Percentiles rank a stretch among this genome's conserved stretches.
These are phyloP conservation scores for Vitis riparia DNA, from an alignment of 164 flowering plant genomes.

Conservation along the genomic window DNA sequence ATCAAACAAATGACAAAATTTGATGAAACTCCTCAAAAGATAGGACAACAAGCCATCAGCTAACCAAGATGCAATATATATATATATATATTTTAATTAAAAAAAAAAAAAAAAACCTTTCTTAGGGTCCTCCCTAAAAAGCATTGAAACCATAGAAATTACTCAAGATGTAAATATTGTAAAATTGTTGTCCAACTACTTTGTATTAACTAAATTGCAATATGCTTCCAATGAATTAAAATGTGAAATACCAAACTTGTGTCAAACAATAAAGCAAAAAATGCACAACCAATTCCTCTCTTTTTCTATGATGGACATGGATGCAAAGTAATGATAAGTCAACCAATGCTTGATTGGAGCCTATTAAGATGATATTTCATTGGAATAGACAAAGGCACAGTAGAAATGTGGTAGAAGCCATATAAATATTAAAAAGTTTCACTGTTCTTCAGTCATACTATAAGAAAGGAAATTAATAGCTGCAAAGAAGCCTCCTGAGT, in stretches of 20 bases:
- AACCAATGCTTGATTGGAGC: too few species aligned
- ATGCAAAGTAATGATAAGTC: too few species aligned
- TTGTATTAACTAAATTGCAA: not conserved
- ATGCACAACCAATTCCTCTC: not conserved
- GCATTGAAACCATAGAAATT: not conserved
- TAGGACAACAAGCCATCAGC: not conserved
- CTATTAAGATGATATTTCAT: too few species aligned
- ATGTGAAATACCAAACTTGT: not conserved
- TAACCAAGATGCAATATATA: too few species aligned
- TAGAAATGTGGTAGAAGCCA: too few species aligned
- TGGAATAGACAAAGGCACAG: too few species aligned
- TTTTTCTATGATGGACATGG: not conserved
- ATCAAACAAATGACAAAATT: constrained; percentile 11
- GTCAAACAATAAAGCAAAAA: not conserved
- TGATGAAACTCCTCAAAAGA: not conserved
- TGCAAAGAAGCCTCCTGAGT: not conserved
- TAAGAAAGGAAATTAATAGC: not conserved
- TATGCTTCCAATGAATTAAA: not conserved
- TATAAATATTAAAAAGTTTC: not conserved
- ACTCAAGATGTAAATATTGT: not conserved
- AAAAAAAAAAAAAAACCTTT: not conserved
- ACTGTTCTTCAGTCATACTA: not conserved
- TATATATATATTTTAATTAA: too few species aligned
- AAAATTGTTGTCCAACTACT: not conserved
- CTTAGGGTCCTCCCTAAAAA: not conserved